Percentiles rank a stretch among this genome's conserved stretches.
Evolutionary conservation across 1,284 basidiomycete species (phyloP).

Genomic region (Pisolithus thermaeus): DNA sequence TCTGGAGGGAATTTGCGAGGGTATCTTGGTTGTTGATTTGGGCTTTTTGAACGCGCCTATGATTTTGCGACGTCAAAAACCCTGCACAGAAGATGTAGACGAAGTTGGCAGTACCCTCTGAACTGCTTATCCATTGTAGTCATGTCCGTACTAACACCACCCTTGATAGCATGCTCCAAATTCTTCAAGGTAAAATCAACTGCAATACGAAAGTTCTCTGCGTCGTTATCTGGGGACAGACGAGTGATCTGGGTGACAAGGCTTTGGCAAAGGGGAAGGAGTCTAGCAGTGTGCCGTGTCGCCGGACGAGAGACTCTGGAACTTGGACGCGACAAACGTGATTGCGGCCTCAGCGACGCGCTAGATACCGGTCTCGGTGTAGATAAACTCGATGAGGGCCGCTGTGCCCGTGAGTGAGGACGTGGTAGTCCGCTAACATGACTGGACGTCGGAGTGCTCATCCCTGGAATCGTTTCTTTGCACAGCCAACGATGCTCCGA

Average conservation of each 20-base stretch:
- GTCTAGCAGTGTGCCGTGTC: conserved; percentile 40
- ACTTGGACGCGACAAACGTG: conserved; percentile 51
- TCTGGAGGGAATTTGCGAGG: conserved; percentile 53
- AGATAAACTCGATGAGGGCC: conserved; percentile 33
- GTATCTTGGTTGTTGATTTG: conserved; percentile 56
- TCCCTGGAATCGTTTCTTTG: background rate
- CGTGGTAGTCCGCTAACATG: conserved; percentile 5
- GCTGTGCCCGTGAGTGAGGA: conserved; percentile 20
- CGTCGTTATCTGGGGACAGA: conserved; percentile 30
- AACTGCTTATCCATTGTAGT: conserved; percentile 48
- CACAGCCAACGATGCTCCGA: too few relatives aligned
- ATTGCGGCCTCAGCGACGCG: conserved; percentile 39
- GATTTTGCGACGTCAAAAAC: conserved; percentile 11
- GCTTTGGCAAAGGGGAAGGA: conserved; percentile 48
- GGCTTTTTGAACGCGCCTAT: conserved; percentile 61
- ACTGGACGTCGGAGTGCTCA: conserved; percentile 18
- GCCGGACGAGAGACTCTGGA: conserved; percentile 42
- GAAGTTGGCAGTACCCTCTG: conserved; percentile 40
- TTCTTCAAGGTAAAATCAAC: conserved; percentile 50
- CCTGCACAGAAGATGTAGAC: background rate
- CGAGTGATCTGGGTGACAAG: conserved; percentile 51
- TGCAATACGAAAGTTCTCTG: conserved; percentile 42
- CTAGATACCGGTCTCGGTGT: conserved; percentile 32
- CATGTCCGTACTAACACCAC: conserved; percentile 51
- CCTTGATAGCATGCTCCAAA: conserved; percentile 47